Conservation (phyloP, 257 asterid species). For the Ilex aquifolium region DNA sequence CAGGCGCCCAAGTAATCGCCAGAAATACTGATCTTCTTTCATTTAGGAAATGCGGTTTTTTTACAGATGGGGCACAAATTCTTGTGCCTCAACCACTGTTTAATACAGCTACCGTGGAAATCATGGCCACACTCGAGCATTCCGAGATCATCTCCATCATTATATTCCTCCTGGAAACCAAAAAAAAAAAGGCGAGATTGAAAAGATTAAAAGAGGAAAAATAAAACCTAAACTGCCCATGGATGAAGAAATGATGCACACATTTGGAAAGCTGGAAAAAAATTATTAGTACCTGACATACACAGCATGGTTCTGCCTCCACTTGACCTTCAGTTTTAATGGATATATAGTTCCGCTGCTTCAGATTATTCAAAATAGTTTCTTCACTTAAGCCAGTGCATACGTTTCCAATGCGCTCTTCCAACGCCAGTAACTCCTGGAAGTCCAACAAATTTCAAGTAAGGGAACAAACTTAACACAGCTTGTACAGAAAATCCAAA, state of each 20-base stretch:
- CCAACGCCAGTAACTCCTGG: conserved; percentile 66
- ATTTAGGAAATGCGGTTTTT: conserved; percentile 31
- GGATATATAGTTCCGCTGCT: conserved; percentile 22
- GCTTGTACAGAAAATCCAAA: background rate
- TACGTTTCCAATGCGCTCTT: conserved; percentile 65
- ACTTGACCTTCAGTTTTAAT: conserved; percentile 13
- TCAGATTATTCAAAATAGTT: conserved; percentile 36
- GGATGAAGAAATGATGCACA: no score
- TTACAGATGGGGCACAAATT: conserved; percentile 46
- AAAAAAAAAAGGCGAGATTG: background rate
- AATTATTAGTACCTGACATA: conserved; percentile 47
- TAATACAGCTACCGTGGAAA: conserved; percentile 33
- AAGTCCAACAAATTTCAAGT: conserved; percentile 5
- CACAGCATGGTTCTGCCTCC: conserved; percentile 62
- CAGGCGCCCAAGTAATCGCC: conserved; percentile 1
- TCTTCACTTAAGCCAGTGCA: conserved; percentile 66
- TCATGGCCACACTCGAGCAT: conserved; percentile 42
- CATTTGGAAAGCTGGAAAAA: background rate
- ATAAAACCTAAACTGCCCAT: no score
- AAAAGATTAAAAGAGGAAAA: background rate
- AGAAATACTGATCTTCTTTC: conserved; percentile 9
- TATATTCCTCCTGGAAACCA: conserved; percentile 38
- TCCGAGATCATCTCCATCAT: conserved; percentile 32
- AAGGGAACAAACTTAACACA: background rate
- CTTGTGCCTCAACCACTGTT: conserved; percentile 45